phyloP scores from a whole-genome alignment of 371 early-diverging fungal species.

The Amoeboaphelidium protococcarum region DNA sequence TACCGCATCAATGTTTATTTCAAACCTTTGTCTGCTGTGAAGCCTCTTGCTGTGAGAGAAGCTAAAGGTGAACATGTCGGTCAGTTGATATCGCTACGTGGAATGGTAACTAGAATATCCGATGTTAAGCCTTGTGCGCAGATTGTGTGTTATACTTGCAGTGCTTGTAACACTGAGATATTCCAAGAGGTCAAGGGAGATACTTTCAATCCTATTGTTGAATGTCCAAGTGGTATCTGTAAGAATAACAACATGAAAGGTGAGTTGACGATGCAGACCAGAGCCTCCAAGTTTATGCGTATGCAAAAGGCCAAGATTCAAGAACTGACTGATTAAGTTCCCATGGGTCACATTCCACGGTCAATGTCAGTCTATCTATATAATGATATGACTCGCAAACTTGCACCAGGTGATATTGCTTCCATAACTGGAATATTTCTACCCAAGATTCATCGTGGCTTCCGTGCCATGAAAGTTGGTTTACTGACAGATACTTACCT shows the following conservation, averaged over 20 bases:
- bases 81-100: conserved; percentile 61
- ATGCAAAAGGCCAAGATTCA: conserved; percentile 89
- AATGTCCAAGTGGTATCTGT: conserved; percentile 70
- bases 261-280: conserved; percentile 68
- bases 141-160: conserved; percentile 87
- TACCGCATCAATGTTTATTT: conserved; percentile 40
- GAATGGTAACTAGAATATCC: conserved; percentile 87
- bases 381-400: conserved; percentile 46
- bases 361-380: conserved; percentile 72
- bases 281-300: conserved; percentile 76
- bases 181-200: conserved; percentile 78
- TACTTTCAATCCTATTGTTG: conserved; percentile 59
- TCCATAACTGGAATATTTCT: conserved; percentile 71
- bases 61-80: conserved; percentile 63
- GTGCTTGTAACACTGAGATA: conserved; percentile 86
- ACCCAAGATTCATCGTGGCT: conserved; percentile 82
- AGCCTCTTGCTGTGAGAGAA: conserved; percentile 55
- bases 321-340: conserved; percentile 90
- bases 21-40: conserved; percentile 33
- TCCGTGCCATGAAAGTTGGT: conserved; percentile 73
- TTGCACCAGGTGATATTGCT: conserved; percentile 80
- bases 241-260: conserved; percentile 58
- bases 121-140: conserved; percentile 82
- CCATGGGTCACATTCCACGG: conserved; percentile 95
- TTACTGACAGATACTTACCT: conserved; percentile 86